phyloP scores from a whole-genome alignment of 129 eudicot species.

The Cynara cardunculus region DNA sequence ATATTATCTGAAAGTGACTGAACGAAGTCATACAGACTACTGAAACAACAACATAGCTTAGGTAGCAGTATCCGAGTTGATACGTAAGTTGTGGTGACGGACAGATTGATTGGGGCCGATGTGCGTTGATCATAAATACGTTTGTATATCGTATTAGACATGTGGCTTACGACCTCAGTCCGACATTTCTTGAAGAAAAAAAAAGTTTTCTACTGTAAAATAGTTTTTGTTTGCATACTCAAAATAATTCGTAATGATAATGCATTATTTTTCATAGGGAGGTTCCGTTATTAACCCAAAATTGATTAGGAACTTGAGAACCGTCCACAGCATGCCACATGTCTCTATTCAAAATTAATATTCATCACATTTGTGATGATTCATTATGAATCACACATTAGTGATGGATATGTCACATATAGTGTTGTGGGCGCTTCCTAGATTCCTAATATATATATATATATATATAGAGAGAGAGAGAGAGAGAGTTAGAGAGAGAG shows the following conservation, averaged over 20 bases:
- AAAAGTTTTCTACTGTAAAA: too few relatives aligned
- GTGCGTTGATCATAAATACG: neutral
- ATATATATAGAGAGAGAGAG: too few relatives aligned
- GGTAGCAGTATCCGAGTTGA: neutral
- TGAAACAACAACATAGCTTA: neutral
- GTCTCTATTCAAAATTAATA: too few relatives aligned
- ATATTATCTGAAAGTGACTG: slow-evolving; percentile 1
- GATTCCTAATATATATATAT: too few relatives aligned
- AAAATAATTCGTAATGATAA: neutral
- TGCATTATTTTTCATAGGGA: neutral
- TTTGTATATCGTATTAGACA: neutral
- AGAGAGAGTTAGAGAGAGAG: too few relatives aligned
- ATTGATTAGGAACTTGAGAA: too few relatives aligned
- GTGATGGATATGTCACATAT: too few relatives aligned
- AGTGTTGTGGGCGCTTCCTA: too few relatives aligned
- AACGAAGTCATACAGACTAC: neutral
- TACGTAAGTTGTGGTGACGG: neutral
- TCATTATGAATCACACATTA: too few relatives aligned
- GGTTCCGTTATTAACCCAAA: too few relatives aligned
- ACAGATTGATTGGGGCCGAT: neutral
- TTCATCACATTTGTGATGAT: too few relatives aligned
- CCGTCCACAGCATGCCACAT: too few relatives aligned
- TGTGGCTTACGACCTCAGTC: neutral
- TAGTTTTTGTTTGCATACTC: neutral
- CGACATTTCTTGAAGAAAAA: neutral